These are phyloP conservation scores for Pouteria campechiana DNA, from an alignment of 179 eudicot genomes.

Conservation along the genomic window DNA sequence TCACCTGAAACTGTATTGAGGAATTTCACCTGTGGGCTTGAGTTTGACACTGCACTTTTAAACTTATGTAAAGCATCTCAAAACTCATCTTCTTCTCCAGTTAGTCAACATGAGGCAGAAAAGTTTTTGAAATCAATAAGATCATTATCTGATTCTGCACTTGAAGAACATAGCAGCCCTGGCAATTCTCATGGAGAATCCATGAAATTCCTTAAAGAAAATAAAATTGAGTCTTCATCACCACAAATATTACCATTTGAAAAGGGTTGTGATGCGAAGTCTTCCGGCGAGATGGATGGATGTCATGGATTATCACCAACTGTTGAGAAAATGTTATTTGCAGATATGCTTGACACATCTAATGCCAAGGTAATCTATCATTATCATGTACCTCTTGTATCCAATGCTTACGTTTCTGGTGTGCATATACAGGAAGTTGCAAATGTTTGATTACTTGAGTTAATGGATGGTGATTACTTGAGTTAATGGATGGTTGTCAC, in stretches of 20 bases:
- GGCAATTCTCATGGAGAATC: constrained; percentile 7
- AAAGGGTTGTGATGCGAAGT: constrained; percentile 5
- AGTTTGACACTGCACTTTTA: constrained; percentile 30
- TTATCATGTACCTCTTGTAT: no score
- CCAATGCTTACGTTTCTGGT: no score
- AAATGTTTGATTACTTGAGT: no score
- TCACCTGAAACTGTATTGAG: constrained; percentile 51
- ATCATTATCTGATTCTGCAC: constrained; percentile 14
- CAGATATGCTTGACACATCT: constrained; percentile 13
- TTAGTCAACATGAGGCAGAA: constrained; percentile 14
- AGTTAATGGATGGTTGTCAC: no score
- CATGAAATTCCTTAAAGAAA: constrained; percentile 11
- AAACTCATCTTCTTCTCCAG: constrained; percentile 11
- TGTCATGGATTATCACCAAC: constrained; percentile 3
- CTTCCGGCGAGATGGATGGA: constrained; percentile 7
- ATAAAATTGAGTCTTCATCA: constrained; percentile 3
- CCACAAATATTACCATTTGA: constrained; percentile 9
- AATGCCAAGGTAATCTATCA: constrained; percentile 35
- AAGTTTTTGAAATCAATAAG: constrained; percentile 10
- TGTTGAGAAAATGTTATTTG: constrained; percentile 10
- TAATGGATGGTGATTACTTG: no score
- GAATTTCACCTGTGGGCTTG: constrained; percentile 42
- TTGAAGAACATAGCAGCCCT: constrained; percentile 9
- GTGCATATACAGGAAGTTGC: no score
- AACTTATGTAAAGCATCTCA: constrained; percentile 29